Percentiles rank a stretch among this genome's conserved stretches.
Evolutionary conservation across 805 yeast species (phyloP).

Genomic region (Sporopachydermia lactativora): DNA sequence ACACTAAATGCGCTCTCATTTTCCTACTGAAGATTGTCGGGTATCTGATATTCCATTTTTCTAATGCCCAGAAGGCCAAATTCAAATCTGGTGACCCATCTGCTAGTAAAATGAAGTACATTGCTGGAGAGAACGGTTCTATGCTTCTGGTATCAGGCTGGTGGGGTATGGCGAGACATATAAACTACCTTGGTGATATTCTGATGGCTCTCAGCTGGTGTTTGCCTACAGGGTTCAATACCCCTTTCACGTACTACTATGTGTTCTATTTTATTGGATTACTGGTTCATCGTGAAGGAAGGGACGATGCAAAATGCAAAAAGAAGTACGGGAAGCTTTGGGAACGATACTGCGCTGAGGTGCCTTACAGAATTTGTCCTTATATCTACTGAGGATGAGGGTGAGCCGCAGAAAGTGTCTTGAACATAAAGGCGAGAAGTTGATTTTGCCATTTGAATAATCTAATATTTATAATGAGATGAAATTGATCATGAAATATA

Average conservation of each 20-base stretch:
- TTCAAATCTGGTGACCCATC: constrained; percentile 68
- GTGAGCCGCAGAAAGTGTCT: too few relatives aligned
- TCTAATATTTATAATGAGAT: too few relatives aligned
- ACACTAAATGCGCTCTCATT: constrained; percentile 24
- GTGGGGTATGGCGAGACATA: constrained; percentile 93
- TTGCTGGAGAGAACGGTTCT: constrained; percentile 65
- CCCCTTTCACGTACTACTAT: constrained; percentile 81
- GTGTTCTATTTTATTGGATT: constrained; percentile 70
- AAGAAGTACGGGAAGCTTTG: constrained; percentile 78
- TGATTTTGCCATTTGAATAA: too few relatives aligned
- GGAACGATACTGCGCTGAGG: constrained; percentile 66
- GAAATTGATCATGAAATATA: too few relatives aligned
- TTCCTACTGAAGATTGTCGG: constrained; percentile 43
- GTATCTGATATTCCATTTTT: constrained; percentile 65
- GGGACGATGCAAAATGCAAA: constrained; percentile 88
- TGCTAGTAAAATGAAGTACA: constrained; percentile 46
- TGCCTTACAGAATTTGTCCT: constrained; percentile 86
- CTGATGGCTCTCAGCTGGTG: constrained; percentile 86
- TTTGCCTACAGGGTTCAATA: constrained; percentile 68
- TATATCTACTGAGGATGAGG: constrained; percentile 60
- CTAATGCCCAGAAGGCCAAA: constrained; percentile 74
- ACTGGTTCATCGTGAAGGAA: constrained; percentile 71
- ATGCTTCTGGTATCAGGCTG: constrained; percentile 80
- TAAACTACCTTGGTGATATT: constrained; percentile 95
- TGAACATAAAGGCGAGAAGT: too few relatives aligned